Evolutionary conservation across 805 yeast genomes (phyloP).

Genomic region (Blastobotrys terrestris): DNA sequence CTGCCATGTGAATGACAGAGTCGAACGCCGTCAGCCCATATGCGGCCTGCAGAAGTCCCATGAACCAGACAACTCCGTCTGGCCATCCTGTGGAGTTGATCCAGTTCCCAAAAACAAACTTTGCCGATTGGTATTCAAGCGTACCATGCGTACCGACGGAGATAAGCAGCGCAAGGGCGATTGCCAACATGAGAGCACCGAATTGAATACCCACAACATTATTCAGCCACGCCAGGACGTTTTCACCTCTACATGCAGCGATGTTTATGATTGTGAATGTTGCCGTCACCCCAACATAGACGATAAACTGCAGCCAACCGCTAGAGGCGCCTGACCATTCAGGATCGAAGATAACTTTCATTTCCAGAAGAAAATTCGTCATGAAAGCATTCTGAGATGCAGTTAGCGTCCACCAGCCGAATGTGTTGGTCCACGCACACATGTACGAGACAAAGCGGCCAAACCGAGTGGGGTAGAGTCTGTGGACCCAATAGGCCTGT

Average conservation of each 20-base stretch:
- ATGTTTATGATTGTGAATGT: slow-evolving; percentile 12
- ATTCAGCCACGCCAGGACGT: slow-evolving; percentile 12
- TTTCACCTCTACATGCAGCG: slow-evolving; percentile 11
- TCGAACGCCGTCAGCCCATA: slow-evolving; percentile 79
- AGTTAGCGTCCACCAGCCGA: slow-evolving; percentile 17
- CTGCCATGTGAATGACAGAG: slow-evolving; percentile 71
- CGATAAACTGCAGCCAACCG: slow-evolving; percentile 14
- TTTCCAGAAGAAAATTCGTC: slow-evolving; percentile 14
- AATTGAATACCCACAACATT: slow-evolving; percentile 12
- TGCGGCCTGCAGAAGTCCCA: slow-evolving; percentile 72
- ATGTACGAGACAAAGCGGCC: slow-evolving; percentile 13
- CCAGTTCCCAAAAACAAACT: slow-evolving; percentile 16
- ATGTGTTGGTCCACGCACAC: slow-evolving; percentile 17
- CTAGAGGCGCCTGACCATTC: slow-evolving; percentile 10
- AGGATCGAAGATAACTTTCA: neutral
- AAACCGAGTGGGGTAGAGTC: slow-evolving; percentile 10
- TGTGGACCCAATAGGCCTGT: slow-evolving; percentile 16
- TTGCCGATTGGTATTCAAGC: slow-evolving; percentile 13
- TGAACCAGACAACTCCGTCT: slow-evolving; percentile 58
- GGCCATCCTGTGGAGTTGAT: slow-evolving; percentile 57
- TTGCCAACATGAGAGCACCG: slow-evolving; percentile 9
- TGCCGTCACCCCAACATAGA: slow-evolving; percentile 10
- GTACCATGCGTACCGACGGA: slow-evolving; percentile 11
- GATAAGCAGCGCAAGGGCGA: slow-evolving; percentile 12
- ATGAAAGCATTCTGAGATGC: slow-evolving; percentile 14